Evolutionary conservation across 1,284 basidiomycete genomes (phyloP), one percentile per base, ranked within the genome.

Genomic region (Trametes polyzona): DNA sequence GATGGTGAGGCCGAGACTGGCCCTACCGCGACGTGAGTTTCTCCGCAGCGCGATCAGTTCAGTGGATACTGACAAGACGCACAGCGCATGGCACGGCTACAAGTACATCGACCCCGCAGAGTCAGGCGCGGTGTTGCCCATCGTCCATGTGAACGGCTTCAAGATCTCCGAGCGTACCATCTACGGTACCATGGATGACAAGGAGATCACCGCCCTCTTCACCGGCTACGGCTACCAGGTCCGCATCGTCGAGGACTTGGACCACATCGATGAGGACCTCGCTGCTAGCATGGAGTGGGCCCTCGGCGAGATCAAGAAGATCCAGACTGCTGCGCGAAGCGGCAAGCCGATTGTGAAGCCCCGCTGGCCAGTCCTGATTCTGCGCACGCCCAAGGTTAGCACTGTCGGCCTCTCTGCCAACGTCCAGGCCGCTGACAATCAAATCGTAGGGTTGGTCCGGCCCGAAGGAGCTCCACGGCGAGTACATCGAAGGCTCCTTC

Each of bases 21-120:
- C 2, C 91, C 92, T 0, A 93, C 91, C 24, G 91, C 92, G 5
- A 82, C 88, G 62, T 74, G 41, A 36, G 71, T 68, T 27, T 17
- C n/a, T n/a, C n/a, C n/a, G n/a, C n/a, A n/a, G 21, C 12, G 27
- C 23, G 24, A 24, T 21, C 19, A 8, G 27, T 16, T 27, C 27
- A 47, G 9, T 46, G 19, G 1, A 33, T n/a, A 30, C 42, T 56
- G 23, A 21, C 33, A 7, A 36, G 24, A 43, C 57, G 19, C 50
- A 36, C 26, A 78, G 80, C 7, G 89, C 90, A 0, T 94, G 91
- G 90, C 90, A 93, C 68, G 87, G 81, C 2, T 89, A 83, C 83
- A 95, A 92, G 77, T 96, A 89, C 71, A 84, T 96, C 68, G 92
- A 96, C 69, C 93, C 94, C n/a, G 83, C 82, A n/a, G 92, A 94